Evolutionary conservation across 352 stramenopile genomes (phyloP), one percentile per base, ranked within the genome.

Genomic region (Ophiocytium majus): DNA sequence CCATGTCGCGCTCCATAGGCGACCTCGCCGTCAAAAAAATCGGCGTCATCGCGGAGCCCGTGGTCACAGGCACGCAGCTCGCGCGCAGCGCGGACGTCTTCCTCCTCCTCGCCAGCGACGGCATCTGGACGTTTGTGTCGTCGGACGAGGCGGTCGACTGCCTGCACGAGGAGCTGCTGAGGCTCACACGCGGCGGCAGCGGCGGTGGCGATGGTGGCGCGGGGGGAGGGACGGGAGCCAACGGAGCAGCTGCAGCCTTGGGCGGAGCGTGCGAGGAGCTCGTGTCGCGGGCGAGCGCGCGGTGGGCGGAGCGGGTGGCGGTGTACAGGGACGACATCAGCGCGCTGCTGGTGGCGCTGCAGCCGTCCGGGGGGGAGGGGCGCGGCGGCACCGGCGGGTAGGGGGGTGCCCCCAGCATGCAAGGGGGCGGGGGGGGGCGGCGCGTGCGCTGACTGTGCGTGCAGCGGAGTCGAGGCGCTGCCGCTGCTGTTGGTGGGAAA

Each of bases 261-360:
- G 92, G 84, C 32, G 89, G 85, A 50, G 92, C 86, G 19, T 86
- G 83, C 84, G 88, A 94, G 83, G 85, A 88, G 23, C 88, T 95
- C 50, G 95, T 95, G 82, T 89, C 94, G 86, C 88, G 87, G 14
- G 92, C 92, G 10, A 92, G 92, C 23, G 84, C 85, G 33, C 90
- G 91, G 74, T 95, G 93, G 93, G 89, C 92, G 64, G 91, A 94
- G 76, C 87, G 93, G 86, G 93, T 95, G 79, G 93, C 91, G 35
- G 91, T 95, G 86, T 95, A 95, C 87, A 84, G 92, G 50, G 83
- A 95, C 86, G 92, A 95, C 88, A 94, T 95, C 88, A 94, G 91
- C 36, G 91, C 91, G 43, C 43, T 57, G 43, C 43, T 57, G 43
- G 14, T 57, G 5, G 43, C 43, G 43, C 43, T 57, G 43, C 43